Evolutionary conservation across 768 basidiomycete species (phyloP).

Genomic region (Boletus patriciae): DNA sequence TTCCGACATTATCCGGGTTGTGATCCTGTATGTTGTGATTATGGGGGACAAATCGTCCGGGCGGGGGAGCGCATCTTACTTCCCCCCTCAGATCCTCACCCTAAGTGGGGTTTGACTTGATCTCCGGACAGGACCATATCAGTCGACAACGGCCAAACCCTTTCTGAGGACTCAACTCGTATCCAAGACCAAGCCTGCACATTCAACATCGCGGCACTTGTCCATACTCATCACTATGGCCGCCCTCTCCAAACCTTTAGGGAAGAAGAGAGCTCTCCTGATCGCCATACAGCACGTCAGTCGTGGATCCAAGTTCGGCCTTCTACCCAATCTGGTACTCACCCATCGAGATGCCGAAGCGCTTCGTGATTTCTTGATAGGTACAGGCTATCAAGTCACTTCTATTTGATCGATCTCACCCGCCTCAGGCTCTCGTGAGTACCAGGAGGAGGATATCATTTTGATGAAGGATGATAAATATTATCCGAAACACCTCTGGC

Average conservation of each 20-base stretch:
- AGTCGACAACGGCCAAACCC: no score
- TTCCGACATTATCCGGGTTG: not conserved
- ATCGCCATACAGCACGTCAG: constrained; percentile 15
- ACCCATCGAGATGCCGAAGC: constrained; percentile 22
- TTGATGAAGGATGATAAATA: constrained; percentile 41
- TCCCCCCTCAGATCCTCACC: not conserved
- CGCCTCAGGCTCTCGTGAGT: constrained; percentile 37
- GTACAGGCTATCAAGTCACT: not conserved
- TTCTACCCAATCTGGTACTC: constrained; percentile 8
- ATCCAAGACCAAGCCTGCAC: not conserved
- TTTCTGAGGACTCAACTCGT: not conserved
- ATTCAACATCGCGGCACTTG: no score
- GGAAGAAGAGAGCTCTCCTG: constrained; percentile 22
- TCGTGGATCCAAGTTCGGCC: not conserved
- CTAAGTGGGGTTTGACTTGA: no score
- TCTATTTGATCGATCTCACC: constrained; percentile 1
- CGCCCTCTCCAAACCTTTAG: not conserved
- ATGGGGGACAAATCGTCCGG: no score
- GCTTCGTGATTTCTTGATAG: constrained; percentile 18
- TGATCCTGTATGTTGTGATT: no score
- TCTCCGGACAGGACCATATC: not conserved
- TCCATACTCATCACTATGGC: not conserved
- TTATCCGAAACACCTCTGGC: constrained; percentile 35
- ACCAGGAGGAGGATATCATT: constrained; percentile 40
- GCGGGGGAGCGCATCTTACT: not conserved